Base-by-base conservation (phyloP, 176 grass and related monocot genomes). In the Calamus simplicifolius region DNA sequence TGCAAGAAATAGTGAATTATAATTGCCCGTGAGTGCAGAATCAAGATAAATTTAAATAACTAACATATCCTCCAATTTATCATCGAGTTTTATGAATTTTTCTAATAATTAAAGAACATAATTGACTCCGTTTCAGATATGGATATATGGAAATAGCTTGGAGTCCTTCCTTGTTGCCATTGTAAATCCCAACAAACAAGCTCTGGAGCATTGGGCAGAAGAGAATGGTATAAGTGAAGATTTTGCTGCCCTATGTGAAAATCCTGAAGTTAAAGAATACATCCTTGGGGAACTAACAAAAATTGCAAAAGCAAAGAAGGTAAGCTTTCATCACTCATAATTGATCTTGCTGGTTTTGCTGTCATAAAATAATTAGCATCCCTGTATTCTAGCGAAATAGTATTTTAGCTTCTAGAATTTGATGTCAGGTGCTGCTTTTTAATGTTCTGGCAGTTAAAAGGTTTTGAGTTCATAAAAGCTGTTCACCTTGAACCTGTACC, bases 81-180 rank as follows among this genome's bases (percentile, higher is more conserved):
- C 35, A 43, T 43, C 12, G 35, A 43, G 35, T 43, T 43, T 43
- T 43, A 43, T 43, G 8, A 43, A 8, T 43, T 43, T 10, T 43
- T 43, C 12, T 12, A 12, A 3, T 12, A 43, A 43, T 10, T 43
- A 12, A 43, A 7, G 8, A 43, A 3, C 35, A 43, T 43, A 43
- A 43, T 43, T 43, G 35, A 52, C n/a, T 6, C 55, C 55, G 18
- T 54, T 67, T 18, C 80, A 96, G 92, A 85, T 96, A 73, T 96
- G 92, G 92, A 68, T 97, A 49, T 97, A 97, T 3, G 92, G 87
- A 19, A 91, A 91, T 61, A 97, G 92, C 35, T 97, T 97, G 29
- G 92, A 97, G 59, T 91, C 87, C 19, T 88, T 16, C 68, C 87
- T 97, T 67, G 67, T 97, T 29, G 87, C 83, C 12, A 61, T 90